Evolutionary conservation across 2,329 filamentous ascomycete species (phyloP), one percentile per base, ranked within the genome.

Genomic region (Aschersonia sp.): DNA sequence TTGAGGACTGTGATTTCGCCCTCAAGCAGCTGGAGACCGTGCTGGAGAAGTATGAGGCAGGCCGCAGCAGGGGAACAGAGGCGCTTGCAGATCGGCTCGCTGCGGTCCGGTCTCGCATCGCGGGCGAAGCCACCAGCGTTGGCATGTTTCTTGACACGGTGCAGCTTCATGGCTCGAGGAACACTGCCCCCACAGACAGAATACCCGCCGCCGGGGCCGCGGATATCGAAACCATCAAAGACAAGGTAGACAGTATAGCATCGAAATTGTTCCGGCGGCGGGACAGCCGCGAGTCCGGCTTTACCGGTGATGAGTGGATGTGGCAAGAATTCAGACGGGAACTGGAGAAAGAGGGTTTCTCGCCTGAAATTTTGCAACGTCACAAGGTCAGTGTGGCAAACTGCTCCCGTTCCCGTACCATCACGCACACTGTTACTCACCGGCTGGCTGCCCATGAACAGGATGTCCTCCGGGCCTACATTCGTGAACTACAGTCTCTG

Each of bases 241-340:
- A 77, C 56, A 77, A 79, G 55, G 72, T 81, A 32, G 77, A 82
- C 53, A 61, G 61, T 32, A 72, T 81, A 51, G 77, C 78, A 4
- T 59, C 65, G 9, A 67, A 69, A 9, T 65, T 81, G 30, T 73
- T 72, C 45, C 64, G 65, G 9, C 65, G 67, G 46, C 62, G 63
- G 43, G 61, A 64, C 51, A 64, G 61, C 47, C 63, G 32, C n/a
- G 45, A 60, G 47, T 58, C 62, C 49, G 55, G 67, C 47, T 50
- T 57, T 14, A 66, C 70, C 12, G 67, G 70, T 46, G 70, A 75
- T 29, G 72, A 76, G 43, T 67, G 70, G 30, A 59, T 78, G 32
- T 81, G 77, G 77, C 69, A 69, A 49, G 66, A 73, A 49, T 81
- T 82, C 57, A 69, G 72, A 50, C 58, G 66, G n/a, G 76, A 79